A percentile compares a stretch with the other conserved stretches of the same genome.
Conservation (phyloP, 768 basidiomycete genomes). For the Panus rudis region DNA sequence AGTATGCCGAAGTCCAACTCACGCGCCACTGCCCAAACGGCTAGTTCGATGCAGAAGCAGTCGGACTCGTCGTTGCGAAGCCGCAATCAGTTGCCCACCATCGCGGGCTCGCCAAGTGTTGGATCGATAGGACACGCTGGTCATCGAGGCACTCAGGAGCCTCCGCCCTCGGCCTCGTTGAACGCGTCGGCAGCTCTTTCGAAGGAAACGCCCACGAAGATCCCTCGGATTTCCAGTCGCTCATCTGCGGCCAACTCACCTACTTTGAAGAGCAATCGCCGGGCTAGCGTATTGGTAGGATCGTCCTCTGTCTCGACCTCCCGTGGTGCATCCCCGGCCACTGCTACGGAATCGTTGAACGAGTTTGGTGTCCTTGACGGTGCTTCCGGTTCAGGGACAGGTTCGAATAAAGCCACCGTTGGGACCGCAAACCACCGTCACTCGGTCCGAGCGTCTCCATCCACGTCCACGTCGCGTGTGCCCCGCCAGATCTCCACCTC, state of each 20-base stretch:
- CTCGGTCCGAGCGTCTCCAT: slow-evolving; percentile 62
- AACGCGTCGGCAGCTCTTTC: slow-evolving; percentile 46
- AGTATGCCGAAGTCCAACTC: slow-evolving; percentile 40
- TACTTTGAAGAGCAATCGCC: slow-evolving; percentile 46
- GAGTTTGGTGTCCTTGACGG: slow-evolving; percentile 82
- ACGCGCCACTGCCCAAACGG: slow-evolving; percentile 72
- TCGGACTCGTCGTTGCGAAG: slow-evolving; percentile 75
- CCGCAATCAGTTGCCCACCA: slow-evolving; percentile 78
- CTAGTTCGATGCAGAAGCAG: slow-evolving; percentile 82
- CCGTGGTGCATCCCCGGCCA: slow-evolving; percentile 57
- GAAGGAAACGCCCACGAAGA: slow-evolving; percentile 90
- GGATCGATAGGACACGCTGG: slow-evolving; percentile 50
- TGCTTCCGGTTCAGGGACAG: too few relatives aligned
- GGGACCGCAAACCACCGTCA: slow-evolving; percentile 39
- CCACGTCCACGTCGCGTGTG: slow-evolving; percentile 45
- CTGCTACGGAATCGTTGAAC: slow-evolving; percentile 39
- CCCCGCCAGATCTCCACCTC: slow-evolving; percentile 56
- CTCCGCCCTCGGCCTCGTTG: slow-evolving; percentile 44
- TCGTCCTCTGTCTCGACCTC: slow-evolving; percentile 39
- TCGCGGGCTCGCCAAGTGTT: slow-evolving; percentile 90
- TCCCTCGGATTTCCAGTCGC: slow-evolving; percentile 85
- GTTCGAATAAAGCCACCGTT: slow-evolving; percentile 38
- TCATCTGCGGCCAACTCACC: slow-evolving; percentile 73
- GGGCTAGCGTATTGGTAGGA: slow-evolving; percentile 57
- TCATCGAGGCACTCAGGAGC: slow-evolving; percentile 55